Evolutionary conservation across 192 early-diverging fungal genomes (phyloP).

Genomic region (Coemansia sp.): DNA sequence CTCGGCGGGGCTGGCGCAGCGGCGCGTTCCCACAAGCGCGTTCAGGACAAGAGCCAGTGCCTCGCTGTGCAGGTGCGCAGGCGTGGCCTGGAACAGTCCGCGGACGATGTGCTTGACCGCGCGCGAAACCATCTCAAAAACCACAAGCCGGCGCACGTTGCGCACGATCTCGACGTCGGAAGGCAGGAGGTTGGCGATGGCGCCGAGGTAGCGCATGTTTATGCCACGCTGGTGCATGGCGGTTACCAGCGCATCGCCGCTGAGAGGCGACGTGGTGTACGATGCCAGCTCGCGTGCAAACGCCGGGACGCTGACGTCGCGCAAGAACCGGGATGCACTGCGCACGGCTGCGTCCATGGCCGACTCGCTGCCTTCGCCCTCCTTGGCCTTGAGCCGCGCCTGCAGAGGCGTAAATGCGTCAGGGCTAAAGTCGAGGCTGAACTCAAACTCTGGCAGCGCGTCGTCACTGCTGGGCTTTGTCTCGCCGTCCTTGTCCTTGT

Average conservation of each 20-base stretch:
- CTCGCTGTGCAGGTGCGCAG: conserved; percentile 62
- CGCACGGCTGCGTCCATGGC: conserved; percentile 68
- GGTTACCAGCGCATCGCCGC: conserved; percentile 74
- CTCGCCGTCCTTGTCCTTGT: conserved; percentile 5
- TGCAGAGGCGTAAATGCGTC: conserved; percentile 64
- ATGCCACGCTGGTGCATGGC: conserved; percentile 92
- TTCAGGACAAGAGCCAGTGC: conserved; percentile 82
- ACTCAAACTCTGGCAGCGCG: conserved; percentile 47
- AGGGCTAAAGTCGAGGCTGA: conserved; percentile 59
- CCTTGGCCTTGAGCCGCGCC: conserved; percentile 20
- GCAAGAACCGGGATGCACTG: conserved; percentile 75
- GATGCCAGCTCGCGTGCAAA: conserved; percentile 62
- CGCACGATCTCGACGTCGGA: conserved; percentile 15
- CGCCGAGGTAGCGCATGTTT: conserved; percentile 96
- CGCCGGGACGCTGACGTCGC: conserved; percentile 64
- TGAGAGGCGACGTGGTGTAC: conserved; percentile 73
- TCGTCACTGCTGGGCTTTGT: conserved; percentile 15
- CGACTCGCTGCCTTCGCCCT: conserved; percentile 21
- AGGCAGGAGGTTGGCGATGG: conserved; percentile 67
- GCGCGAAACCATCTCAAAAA: conserved; percentile 89
- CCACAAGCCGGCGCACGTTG: conserved; percentile 61
- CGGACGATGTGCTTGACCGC: conserved; percentile 85
- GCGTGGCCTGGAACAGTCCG: conserved; percentile 58
- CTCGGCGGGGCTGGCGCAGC: conserved; percentile 60
- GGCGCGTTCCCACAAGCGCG: conserved; percentile 69